Evolutionary conservation across 805 yeast species (phyloP).

Genomic region (Starmerella cellae): DNA sequence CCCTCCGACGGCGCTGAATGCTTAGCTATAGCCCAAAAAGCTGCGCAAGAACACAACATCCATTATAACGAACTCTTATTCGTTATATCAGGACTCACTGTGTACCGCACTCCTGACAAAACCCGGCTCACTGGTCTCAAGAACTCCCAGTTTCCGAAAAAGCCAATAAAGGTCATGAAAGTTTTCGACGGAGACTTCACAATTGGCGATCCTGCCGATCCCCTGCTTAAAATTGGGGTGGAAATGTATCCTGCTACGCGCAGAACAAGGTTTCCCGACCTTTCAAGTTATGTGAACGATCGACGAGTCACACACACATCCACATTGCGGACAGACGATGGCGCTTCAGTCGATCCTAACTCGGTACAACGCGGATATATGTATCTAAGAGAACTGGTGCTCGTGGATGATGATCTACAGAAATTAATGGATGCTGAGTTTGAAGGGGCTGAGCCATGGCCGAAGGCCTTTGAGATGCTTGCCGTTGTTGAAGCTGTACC

Average conservation of each 20-base stretch:
- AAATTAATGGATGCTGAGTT: conserved; percentile 17
- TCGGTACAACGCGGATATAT: conserved; percentile 11
- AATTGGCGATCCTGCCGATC: conserved; percentile 12
- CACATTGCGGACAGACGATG: conserved; percentile 8
- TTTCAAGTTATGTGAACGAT: conserved; percentile 1
- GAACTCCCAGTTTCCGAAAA: background rate
- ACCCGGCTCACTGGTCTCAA: background rate
- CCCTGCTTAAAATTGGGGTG: conserved; percentile 7
- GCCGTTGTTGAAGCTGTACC: conserved; percentile 16
- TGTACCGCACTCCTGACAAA: background rate
- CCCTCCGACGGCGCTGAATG: background rate
- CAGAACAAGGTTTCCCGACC: background rate
- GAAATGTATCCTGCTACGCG: conserved; percentile 11
- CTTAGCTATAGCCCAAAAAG: background rate
- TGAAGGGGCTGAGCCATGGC: conserved; percentile 12
- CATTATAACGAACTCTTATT: background rate
- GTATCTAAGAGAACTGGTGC: conserved; percentile 10
- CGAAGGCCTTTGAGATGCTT: conserved; percentile 15
- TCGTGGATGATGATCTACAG: conserved; percentile 9
- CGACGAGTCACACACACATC: conserved; percentile 9
- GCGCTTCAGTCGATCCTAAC: conserved; percentile 2
- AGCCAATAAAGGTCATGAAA: conserved; percentile 6
- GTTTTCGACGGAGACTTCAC: conserved; percentile 14
- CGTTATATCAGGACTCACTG: background rate
- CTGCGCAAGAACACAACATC: background rate